Percentiles rank a stretch among this genome's conserved stretches.
These are phyloP conservation scores for Dictyostelium citrinum DNA, from an alignment of 78 protist species.

Conservation along the genomic window DNA sequence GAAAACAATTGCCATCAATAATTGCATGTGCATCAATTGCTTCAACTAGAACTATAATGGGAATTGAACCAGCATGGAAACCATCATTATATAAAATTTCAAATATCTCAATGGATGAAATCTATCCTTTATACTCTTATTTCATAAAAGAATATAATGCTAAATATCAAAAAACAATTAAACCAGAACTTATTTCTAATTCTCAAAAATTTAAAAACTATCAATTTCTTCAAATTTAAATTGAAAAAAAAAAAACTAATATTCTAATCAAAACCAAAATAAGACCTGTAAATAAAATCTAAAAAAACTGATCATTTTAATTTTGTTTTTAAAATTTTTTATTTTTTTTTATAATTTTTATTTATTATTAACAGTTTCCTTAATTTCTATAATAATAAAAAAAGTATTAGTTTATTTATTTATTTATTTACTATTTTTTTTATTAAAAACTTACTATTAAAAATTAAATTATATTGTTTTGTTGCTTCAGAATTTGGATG, in stretches of 20 bases:
- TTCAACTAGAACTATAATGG: not conserved
- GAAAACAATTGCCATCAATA: not conserved
- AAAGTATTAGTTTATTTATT: not conserved
- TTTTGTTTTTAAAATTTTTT: not conserved
- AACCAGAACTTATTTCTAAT: not conserved
- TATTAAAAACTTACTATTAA: conserved; percentile 42
- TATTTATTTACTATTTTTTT: not conserved
- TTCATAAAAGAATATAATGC: not conserved
- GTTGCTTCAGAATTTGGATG: conserved; percentile 80
- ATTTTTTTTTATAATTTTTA: not conserved
- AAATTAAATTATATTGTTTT: conserved; percentile 54
- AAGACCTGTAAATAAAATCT: not conserved
- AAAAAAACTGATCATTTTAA: not conserved
- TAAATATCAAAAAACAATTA: not conserved
- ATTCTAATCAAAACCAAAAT: not conserved
- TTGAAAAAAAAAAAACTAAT: not conserved
- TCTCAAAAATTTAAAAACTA: not conserved
- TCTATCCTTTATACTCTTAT: not conserved
- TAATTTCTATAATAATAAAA: not conserved
- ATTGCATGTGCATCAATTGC: conserved; percentile 29
- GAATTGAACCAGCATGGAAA: conserved; percentile 9
- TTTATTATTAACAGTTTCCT: not conserved
- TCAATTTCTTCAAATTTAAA: not conserved
- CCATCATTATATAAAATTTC: not conserved
- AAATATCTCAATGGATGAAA: not conserved